phyloP scores from a whole-genome alignment of 352 stramenopile species.

The Pythium oligandrum region DNA sequence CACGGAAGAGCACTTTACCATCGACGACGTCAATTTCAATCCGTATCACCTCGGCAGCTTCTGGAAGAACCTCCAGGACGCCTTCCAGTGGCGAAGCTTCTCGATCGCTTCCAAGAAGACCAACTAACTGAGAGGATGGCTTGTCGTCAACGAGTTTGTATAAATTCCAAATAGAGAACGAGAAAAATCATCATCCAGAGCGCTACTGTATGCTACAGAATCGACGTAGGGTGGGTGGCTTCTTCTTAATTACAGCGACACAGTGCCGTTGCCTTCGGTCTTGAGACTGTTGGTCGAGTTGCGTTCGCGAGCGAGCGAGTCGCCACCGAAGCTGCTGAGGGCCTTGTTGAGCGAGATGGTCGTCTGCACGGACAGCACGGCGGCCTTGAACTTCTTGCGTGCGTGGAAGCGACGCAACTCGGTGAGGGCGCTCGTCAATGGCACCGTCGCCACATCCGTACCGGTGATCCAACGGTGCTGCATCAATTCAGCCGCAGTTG shows the following conservation, averaged over 20 bases:
- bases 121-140: neutral
- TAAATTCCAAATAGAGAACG: too few species aligned
- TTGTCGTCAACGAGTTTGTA: neutral
- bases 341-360: constrained; percentile 83
- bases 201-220: too few species aligned
- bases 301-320: too few species aligned
- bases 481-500: constrained; percentile 51
- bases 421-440: constrained; percentile 66
- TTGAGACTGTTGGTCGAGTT: too few species aligned
- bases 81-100: constrained; percentile 24
- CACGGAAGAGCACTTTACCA: constrained; percentile 60
- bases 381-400: constrained; percentile 80
- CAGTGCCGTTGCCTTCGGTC: too few species aligned
- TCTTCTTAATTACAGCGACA: too few species aligned
- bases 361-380: constrained; percentile 71
- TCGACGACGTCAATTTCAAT: constrained; percentile 73
- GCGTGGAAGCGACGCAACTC: constrained; percentile 80
- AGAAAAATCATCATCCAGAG: too few species aligned
- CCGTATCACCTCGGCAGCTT: constrained; percentile 67
- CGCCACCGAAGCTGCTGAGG: constrained; percentile 7
- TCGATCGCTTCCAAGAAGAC: neutral
- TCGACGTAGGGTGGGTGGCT: too few species aligned
- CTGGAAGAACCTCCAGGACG: constrained; percentile 54
- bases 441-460: constrained; percentile 61
- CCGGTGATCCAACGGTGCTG: constrained; percentile 75